These are phyloP conservation scores for Arthrobotrys pseudoclavata DNA, from an alignment of 2,329 filamentous ascomycete species.

Conservation along the genomic window DNA sequence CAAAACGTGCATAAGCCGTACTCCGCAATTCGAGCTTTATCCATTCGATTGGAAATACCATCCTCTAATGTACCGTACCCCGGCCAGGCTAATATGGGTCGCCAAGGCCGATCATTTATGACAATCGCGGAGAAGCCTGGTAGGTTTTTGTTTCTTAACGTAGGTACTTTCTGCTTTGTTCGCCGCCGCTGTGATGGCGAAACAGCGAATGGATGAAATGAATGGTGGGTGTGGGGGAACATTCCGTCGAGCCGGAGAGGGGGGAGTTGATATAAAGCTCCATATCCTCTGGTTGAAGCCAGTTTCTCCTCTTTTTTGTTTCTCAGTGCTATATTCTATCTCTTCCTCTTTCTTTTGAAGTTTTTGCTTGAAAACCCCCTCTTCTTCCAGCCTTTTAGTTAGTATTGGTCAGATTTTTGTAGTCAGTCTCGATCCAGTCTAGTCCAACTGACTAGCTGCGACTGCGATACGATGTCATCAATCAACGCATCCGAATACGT, in stretches of 20 bases:
- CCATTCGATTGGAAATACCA: slow-evolving; percentile 14
- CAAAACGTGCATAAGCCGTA: slow-evolving; percentile 46
- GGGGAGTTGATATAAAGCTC: slow-evolving; percentile 8
- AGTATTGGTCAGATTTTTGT: background rate
- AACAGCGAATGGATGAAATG: background rate
- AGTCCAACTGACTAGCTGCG: background rate
- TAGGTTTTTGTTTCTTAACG: background rate
- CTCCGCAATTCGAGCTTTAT: slow-evolving; percentile 48
- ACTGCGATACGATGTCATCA: slow-evolving; percentile 41
- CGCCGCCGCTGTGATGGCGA: background rate
- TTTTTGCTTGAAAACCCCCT: background rate
- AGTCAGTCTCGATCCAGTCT: background rate
- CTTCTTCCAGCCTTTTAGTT: background rate
- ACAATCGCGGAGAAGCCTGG: slow-evolving; percentile 53
- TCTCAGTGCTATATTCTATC: background rate
- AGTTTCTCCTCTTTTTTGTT: background rate
- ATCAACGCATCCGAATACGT: slow-evolving; percentile 50
- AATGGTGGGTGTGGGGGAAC: slow-evolving; percentile 4
- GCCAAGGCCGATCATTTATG: slow-evolving; percentile 41
- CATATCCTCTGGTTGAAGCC: background rate
- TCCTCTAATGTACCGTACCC: slow-evolving; percentile 18
- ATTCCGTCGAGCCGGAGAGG: slow-evolving; percentile 4
- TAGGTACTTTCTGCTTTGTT: background rate
- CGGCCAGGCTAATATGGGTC: slow-evolving; percentile 37
- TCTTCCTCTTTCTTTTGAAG: background rate